Conservation (phyloP, 352 stramenopile genomes). For the Phytophthora multivora region DNA sequence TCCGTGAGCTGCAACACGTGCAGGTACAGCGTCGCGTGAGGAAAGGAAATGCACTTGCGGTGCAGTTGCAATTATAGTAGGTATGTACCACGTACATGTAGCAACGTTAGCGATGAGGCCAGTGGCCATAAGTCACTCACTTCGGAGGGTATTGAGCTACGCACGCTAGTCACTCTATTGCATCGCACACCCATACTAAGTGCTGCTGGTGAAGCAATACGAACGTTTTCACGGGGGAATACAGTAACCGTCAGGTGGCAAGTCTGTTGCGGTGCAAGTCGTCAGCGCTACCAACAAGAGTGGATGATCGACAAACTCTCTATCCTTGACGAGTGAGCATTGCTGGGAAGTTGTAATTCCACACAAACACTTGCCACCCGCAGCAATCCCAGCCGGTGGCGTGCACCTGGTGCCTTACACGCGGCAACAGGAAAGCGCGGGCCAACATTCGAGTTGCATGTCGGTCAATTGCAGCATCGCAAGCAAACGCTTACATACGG, state of each 20-base stretch:
- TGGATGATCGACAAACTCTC: conserved; percentile 3
- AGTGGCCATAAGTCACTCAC: background rate
- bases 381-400: conserved; percentile 24
- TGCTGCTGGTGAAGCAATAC: background rate
- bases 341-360: conserved; percentile 4
- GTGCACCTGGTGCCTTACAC: background rate
- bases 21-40: background rate
- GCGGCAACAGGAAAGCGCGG: background rate
- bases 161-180: conserved; percentile 6
- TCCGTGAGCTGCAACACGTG: conserved; percentile 6
- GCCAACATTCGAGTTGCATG: background rate
- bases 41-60: conserved; percentile 9
- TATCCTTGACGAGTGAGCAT: conserved; percentile 12
- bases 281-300: background rate
- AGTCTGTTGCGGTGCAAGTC: background rate
- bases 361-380: conserved; percentile 12
- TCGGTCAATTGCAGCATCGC: background rate
- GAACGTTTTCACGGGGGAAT: too few relatives aligned
- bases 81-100: too few relatives aligned
- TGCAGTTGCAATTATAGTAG: background rate
- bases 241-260: background rate
- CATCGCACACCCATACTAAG: background rate
- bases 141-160: conserved; percentile 11
- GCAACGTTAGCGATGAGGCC: background rate
- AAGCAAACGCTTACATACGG: conserved; percentile 3